Evolutionary conservation across 176 grass and related monocot species (phyloP).

Genomic region (Poa annua): DNA sequence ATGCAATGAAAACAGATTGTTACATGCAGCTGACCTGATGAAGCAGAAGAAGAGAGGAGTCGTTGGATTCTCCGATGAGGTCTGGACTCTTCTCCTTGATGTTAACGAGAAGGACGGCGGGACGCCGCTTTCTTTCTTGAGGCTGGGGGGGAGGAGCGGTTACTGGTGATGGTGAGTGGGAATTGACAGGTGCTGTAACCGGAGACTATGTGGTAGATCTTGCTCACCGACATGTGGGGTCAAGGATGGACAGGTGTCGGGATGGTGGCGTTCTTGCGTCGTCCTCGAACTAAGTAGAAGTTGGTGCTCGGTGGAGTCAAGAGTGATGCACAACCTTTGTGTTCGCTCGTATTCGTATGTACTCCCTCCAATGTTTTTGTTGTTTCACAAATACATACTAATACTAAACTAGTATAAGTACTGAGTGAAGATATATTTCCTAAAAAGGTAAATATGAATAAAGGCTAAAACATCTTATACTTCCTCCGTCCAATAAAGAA

Average conservation of each 20-base stretch:
- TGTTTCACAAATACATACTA: too few relatives aligned
- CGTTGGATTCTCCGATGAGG: constrained; percentile 15
- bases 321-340: too few relatives aligned
- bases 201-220: constrained; percentile 7
- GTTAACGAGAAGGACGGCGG: constrained; percentile 32
- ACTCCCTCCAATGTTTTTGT: too few relatives aligned
- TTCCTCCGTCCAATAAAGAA: too few relatives aligned
- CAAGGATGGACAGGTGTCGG: background rate
- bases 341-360: too few relatives aligned
- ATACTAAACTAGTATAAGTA: too few relatives aligned
- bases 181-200: background rate
- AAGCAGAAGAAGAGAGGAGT: background rate
- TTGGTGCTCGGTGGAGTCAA: too few relatives aligned
- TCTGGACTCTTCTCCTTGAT: constrained; percentile 22
- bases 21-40: background rate
- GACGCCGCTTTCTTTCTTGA: too few relatives aligned
- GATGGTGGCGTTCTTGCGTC: constrained; percentile 13
- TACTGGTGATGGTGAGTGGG: background rate
- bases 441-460: too few relatives aligned
- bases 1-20: background rate
- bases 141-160: background rate
- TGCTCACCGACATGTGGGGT: background rate
- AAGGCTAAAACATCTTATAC: too few relatives aligned
- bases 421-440: too few relatives aligned
- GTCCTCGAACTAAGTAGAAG: background rate